Percentiles rank a stretch among this genome's conserved stretches.
These are phyloP conservation scores for Annona cherimola DNA, from an alignment of 164 flowering plant species.

Conservation along the genomic window DNA sequence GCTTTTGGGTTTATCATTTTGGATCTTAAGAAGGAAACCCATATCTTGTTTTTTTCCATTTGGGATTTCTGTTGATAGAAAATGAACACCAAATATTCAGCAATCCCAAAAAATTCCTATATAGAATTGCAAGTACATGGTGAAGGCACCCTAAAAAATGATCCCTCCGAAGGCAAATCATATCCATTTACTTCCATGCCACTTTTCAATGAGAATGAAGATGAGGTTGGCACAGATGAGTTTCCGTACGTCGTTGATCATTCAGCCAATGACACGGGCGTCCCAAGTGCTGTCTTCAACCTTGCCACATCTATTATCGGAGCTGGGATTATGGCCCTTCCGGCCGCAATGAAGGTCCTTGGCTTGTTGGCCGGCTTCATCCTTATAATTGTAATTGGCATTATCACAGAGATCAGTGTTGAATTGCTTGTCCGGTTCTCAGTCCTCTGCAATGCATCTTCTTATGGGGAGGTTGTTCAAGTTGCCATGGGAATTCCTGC, in stretches of 20 bases:
- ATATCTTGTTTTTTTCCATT: neutral
- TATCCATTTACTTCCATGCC: neutral
- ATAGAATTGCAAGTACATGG: constrained; percentile 43
- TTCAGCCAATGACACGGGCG: constrained; percentile 41
- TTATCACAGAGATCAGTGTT: constrained; percentile 78
- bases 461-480: constrained; percentile 90
- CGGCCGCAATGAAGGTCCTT: constrained; percentile 94
- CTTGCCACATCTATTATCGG: constrained; percentile 87
- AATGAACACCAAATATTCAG: constrained; percentile 61
- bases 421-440: constrained; percentile 73
- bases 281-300: constrained; percentile 83
- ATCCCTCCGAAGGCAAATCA: constrained; percentile 8
- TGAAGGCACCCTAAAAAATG: neutral
- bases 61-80: neutral
- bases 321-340: constrained; percentile 98
- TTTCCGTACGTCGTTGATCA: constrained; percentile 36
- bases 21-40: too few species aligned
- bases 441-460: constrained; percentile 50
- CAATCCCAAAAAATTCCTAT: constrained; percentile 34
- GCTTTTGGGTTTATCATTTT: neutral
- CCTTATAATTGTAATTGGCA: constrained; percentile 68
- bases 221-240: constrained; percentile 25
- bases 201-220: neutral
- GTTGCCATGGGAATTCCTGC: constrained; percentile 64
- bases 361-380: constrained; percentile 65